Conservation (phyloP, 1,139 yeast genomes). For the Blastobotrys apis region DNA sequence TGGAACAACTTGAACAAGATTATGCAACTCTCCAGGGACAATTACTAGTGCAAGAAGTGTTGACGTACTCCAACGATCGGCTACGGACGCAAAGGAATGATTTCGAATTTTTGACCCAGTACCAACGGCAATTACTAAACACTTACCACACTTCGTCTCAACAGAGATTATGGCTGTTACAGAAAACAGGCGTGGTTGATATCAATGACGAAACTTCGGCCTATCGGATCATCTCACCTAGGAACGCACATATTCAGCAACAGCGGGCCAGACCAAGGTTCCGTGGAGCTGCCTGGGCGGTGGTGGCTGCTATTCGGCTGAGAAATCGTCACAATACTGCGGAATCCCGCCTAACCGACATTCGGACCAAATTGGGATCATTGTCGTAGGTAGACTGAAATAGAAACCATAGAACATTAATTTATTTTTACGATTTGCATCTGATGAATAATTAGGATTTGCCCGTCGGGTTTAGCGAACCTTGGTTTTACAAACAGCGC, state of each 20-base stretch:
- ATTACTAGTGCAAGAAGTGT: too few species aligned
- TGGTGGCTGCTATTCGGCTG: conserved; percentile 17
- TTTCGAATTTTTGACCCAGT: conserved; percentile 16
- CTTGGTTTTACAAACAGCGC: too few species aligned
- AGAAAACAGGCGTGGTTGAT: conserved; percentile 2
- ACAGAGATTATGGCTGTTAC: conserved; percentile 14
- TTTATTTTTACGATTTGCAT: too few species aligned
- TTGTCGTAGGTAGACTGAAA: too few species aligned
- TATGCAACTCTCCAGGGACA: not conserved
- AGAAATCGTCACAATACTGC: conserved; percentile 13
- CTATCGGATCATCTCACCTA: not conserved
- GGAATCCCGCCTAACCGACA: not conserved
- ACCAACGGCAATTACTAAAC: conserved; percentile 16
- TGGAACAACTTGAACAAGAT: not conserved
- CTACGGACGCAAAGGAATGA: conserved; percentile 17
- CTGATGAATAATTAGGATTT: too few species aligned
- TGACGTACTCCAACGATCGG: conserved; percentile 10
- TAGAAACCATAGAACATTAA: not conserved
- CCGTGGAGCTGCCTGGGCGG: conserved; percentile 14
- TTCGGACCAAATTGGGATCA: too few species aligned
- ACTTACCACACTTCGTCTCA: conserved; percentile 14
- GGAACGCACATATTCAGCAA: not conserved
- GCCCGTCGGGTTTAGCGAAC: too few species aligned
- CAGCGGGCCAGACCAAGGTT: conserved; percentile 6
- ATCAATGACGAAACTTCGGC: conserved; percentile 3